Conservation (phyloP, 352 stramenopile species). For the Phytopythium boreale region DNA sequence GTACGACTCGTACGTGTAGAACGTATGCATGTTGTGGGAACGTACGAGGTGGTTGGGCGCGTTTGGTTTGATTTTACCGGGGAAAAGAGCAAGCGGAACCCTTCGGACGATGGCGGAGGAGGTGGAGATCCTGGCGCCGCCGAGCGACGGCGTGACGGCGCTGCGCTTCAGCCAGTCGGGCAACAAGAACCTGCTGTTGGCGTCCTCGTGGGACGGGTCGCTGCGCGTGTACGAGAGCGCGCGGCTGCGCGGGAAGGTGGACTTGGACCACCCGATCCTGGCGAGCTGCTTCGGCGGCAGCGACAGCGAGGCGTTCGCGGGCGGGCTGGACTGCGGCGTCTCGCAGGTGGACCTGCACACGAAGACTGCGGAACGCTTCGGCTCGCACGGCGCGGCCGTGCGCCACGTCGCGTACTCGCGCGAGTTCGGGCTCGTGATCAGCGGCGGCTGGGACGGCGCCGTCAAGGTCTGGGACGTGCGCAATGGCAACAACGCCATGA, state of each 20-base stretch:
- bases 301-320: constrained; percentile 67
- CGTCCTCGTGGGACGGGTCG: constrained; percentile 74
- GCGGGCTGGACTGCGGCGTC: constrained; percentile 66
- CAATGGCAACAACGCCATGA: constrained; percentile 43
- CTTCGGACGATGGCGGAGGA: constrained; percentile 20
- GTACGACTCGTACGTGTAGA: too few species aligned
- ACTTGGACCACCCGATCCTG: constrained; percentile 73
- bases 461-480: constrained; percentile 69
- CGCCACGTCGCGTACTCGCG: constrained; percentile 55
- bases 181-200: constrained; percentile 53
- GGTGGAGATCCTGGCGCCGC: constrained; percentile 62
- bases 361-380: constrained; percentile 27
- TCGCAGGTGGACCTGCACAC: constrained; percentile 56
- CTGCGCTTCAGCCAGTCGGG: constrained; percentile 67
- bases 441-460: constrained; percentile 63
- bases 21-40: too few species aligned
- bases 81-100: neutral
- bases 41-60: too few species aligned
- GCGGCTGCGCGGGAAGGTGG: constrained; percentile 49
- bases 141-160: constrained; percentile 80
- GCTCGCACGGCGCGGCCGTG: constrained; percentile 48
- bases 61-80: too few species aligned
- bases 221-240: constrained; percentile 68
- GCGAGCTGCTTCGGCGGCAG: constrained; percentile 57
- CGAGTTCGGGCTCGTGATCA: constrained; percentile 52